Percentiles rank a stretch among this genome's conserved stretches.
phyloP scores from a whole-genome alignment of 2,329 filamentous ascomycete genomes.

The Aspergillus tubingensis region DNA sequence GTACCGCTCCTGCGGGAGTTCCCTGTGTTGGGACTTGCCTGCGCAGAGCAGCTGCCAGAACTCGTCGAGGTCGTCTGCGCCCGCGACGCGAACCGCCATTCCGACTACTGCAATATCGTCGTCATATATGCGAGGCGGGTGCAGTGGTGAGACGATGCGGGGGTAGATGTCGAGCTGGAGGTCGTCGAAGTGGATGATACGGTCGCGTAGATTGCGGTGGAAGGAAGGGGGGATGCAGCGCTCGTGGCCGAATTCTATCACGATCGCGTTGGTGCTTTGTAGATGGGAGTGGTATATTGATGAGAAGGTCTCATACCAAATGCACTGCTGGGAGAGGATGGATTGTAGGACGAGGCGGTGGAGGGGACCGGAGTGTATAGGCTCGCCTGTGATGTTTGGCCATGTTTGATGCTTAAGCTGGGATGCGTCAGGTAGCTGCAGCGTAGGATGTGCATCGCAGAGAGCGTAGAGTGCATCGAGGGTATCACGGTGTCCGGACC shows the following conservation, averaged over 20 bases:
- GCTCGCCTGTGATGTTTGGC: slow-evolving; percentile 6
- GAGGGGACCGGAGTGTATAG: neutral
- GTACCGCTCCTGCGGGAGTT: slow-evolving; percentile 23
- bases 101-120: slow-evolving; percentile 38
- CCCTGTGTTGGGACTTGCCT: slow-evolving; percentile 24
- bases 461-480: slow-evolving; percentile 11
- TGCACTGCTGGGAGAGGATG: slow-evolving; percentile 14
- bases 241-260: slow-evolving; percentile 22
- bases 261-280: slow-evolving; percentile 1
- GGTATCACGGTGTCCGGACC: slow-evolving; percentile 13
- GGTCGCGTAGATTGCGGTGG: slow-evolving; percentile 10
- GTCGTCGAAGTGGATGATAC: slow-evolving; percentile 19
- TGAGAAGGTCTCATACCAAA: slow-evolving; percentile 19
- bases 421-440: slow-evolving; percentile 17
- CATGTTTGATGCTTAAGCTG: slow-evolving; percentile 4
- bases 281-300: slow-evolving; percentile 11
- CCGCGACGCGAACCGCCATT: slow-evolving; percentile 37
- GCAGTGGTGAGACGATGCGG: neutral
- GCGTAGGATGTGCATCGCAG: slow-evolving; percentile 6
- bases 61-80: slow-evolving; percentile 29
- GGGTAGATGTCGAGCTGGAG: slow-evolving; percentile 8
- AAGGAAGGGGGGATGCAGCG: slow-evolving; percentile 21
- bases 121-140: slow-evolving; percentile 7
- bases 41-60: slow-evolving; percentile 36
- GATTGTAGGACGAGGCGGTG: slow-evolving; percentile 16